Base-by-base conservation (phyloP, 371 early-diverging fungal species). In the Mortierella sp. region DNA sequence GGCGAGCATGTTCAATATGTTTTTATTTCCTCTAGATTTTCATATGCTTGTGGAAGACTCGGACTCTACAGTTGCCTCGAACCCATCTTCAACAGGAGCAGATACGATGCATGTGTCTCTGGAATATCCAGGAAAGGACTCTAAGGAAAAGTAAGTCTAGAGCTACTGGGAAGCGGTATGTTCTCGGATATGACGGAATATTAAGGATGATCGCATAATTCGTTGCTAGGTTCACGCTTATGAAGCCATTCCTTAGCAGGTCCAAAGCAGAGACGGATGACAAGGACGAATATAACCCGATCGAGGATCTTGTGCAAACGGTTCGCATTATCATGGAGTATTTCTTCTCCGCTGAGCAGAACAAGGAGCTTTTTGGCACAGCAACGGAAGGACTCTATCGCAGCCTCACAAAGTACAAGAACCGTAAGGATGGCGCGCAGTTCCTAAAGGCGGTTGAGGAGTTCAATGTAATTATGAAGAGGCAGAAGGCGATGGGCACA, bases 201-300 rank as follows among this genome's bases (percentile, higher is more conserved):
- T n/a, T n/a, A n/a, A n/a, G 24, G 5, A 24, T 42, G 39, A 30
- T 17, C 23, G 11, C 14, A 28, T 37, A 37, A 19, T 15, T 51
- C 19, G 32, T 48, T 4, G 8, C 23, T 48, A 73, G 70, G 15
- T 70, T 64, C 48, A 70, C 70, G 11, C 50, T 73, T 3, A 72
- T 64, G 66, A 70, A 67, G 37, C 79, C 73, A 24, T 73, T 73
- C 70, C 30, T 72, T 58, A 72, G 73, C 32, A 43, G 72, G 46
- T 76, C 80, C 21, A 68, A 66, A 57, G 37, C 62, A 5, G 85
- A 85, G 31, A 72, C 80, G 34, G 87, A 87, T 41, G 87, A 87
- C 48, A 85, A 86, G 57, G 89, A 89, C 62, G 95, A 94, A 71
- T 95, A 93, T 70, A 84, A 90, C 60, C 96, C 97, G 0, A 84